phyloP scores from a whole-genome alignment of 108 stramenopile species.

The Nannochloropsis gaditana region DNA sequence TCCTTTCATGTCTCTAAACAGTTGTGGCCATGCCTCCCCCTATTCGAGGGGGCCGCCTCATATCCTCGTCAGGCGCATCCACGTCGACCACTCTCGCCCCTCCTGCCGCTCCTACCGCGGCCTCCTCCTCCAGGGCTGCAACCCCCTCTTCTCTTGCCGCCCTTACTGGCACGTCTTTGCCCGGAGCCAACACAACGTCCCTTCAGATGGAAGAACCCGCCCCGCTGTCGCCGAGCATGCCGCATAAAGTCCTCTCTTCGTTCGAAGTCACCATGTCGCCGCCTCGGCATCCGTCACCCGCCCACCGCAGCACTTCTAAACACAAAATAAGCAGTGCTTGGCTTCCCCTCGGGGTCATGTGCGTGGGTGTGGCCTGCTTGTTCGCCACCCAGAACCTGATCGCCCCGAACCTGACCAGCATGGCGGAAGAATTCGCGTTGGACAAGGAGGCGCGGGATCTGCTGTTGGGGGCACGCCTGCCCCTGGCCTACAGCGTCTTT shows the following conservation, averaged over 20 bases:
- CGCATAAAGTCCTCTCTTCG: background rate
- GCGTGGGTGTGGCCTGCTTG: background rate
- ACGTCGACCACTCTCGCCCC: background rate
- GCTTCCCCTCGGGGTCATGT: background rate
- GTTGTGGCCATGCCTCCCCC: slow-evolving; percentile 6
- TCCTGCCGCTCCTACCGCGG: background rate
- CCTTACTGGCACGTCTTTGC: too few relatives aligned
- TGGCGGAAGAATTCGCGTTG: slow-evolving; percentile 19
- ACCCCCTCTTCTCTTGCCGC: background rate
- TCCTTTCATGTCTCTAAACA: too few relatives aligned
- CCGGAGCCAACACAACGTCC: background rate
- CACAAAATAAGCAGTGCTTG: background rate
- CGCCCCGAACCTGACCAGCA: slow-evolving; percentile 7
- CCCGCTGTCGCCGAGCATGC: too few relatives aligned
- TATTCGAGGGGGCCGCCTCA: background rate
- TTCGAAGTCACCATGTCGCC: too few relatives aligned
- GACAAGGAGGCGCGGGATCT: background rate
- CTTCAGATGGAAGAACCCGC: background rate
- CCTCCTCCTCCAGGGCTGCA: background rate
- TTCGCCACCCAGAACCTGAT: slow-evolving; percentile 7
- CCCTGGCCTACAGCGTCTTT: slow-evolving; percentile 1
- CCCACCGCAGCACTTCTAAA: slow-evolving; percentile 2
- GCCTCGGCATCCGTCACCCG: too few relatives aligned
- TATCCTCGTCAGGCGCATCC: background rate
- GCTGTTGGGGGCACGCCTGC: background rate